Percentiles rank a stretch among this genome's conserved stretches.
Evolutionary conservation across 2,329 filamentous ascomycete species (phyloP).

Genomic region (Trichoderma sp.): DNA sequence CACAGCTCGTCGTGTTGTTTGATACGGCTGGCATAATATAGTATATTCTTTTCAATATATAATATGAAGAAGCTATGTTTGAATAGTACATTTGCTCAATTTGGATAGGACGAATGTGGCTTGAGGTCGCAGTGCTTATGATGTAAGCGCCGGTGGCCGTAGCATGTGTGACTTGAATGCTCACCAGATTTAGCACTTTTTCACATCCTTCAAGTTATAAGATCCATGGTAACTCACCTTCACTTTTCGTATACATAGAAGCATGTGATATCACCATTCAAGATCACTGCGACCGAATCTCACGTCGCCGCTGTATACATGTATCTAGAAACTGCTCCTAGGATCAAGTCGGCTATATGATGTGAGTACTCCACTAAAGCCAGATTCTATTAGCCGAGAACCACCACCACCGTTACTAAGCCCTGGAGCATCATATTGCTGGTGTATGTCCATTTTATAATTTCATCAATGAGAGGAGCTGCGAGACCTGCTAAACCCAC

Average conservation of each 20-base stretch:
- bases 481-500: too few relatives aligned
- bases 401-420: not conserved
- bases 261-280: too few relatives aligned
- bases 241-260: not conserved
- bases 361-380: conserved; percentile 1
- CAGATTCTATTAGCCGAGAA: conserved; percentile 15
- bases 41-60: not conserved
- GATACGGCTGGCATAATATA: not conserved
- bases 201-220: not conserved
- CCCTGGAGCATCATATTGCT: not conserved
- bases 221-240: not conserved
- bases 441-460: not conserved
- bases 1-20: not conserved
- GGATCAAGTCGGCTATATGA: conserved; percentile 20
- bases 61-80: not conserved
- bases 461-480: not conserved
- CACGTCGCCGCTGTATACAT: not conserved
- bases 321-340: not conserved
- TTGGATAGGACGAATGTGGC: not conserved
- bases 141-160: not conserved
- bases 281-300: not conserved
- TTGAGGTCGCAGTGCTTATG: not conserved
- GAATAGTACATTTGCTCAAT: not conserved
- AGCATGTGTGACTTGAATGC: not conserved
- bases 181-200: not conserved